Evolutionary conservation across 495 filamentous ascomycete genomes (phyloP).

Genomic region (Penicillium cosmopolitanum): DNA sequence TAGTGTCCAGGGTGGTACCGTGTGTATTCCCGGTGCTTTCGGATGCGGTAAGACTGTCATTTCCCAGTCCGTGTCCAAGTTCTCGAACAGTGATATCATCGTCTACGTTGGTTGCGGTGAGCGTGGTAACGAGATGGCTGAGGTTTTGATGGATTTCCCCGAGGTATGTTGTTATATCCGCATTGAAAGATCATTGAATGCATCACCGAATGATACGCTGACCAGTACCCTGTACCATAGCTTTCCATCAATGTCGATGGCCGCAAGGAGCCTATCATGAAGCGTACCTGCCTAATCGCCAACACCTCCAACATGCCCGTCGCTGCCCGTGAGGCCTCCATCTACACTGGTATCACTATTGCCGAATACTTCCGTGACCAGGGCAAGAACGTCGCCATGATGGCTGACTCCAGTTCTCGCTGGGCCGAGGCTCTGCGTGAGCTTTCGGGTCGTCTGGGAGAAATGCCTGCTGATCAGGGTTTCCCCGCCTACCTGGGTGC

Average conservation of each 20-base stretch:
- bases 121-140: constrained; percentile 99
- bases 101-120: constrained; percentile 98
- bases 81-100: constrained; percentile 99
- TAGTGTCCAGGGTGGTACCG: constrained; percentile 94
- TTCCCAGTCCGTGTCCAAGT: constrained; percentile 96
- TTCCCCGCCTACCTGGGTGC: constrained; percentile 97
- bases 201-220: not conserved
- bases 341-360: constrained; percentile 98
- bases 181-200: not conserved
- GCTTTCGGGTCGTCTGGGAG: constrained; percentile 96
- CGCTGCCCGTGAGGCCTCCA: constrained; percentile 96
- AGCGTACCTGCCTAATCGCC: constrained; percentile 96
- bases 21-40: constrained; percentile 97
- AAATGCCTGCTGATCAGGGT: constrained; percentile 99
- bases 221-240: constrained; percentile 38
- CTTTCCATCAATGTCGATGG: constrained; percentile 88
- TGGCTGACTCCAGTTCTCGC: constrained; percentile 97
- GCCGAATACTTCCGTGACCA: constrained; percentile 99
- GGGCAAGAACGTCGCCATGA: constrained; percentile 98
- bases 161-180: constrained; percentile 56
- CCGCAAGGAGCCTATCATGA: constrained; percentile 98
- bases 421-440: constrained; percentile 99
- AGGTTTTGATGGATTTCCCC: constrained; percentile 99
- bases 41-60: constrained; percentile 99
- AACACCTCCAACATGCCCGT: constrained; percentile 99